Base-by-base conservation (phyloP, 345 rosid genomes). In the Carallia brachiata region DNA sequence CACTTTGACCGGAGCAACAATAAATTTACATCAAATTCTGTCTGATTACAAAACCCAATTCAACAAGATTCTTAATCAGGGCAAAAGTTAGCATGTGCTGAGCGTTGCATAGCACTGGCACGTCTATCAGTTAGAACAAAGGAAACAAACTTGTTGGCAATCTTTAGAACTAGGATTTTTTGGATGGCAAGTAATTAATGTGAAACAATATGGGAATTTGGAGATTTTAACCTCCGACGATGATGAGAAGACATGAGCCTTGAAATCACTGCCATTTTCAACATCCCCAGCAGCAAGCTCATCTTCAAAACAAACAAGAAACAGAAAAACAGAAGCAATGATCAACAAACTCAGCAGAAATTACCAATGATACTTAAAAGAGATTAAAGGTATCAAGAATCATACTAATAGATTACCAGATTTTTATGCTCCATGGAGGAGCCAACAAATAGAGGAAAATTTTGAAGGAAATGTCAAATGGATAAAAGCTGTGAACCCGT, bases 241-340 rank as follows among this genome's bases (percentile, higher is more conserved):
- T 39, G 92, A 85, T n/a, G 81, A 78, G 78, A 85, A 87, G 47
- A 87, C 86, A 23, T 75, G 88, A 77, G 77, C 87, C 73, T 83
- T 82, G 23, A 23, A 23, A 23, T 23, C 23, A 23, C 23, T 23
- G 72, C 56, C 80, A 61, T 52, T 67, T 52, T 73, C 84, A 75
- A 57, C 64, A 77, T 75, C 87, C 79, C 56, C 10, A 15, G 81
- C 62, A 66, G 75, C 75, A 40, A 56, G 52, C 30, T 70, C 72
- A 34, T 65, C 79, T 71, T 59, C 61, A 52, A 39, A 47, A 62
- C 69, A 77, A 70, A 57, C 36, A 57, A 16, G 6, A 34, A 57
- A 34, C 36, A 30, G 62, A 56, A 58, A 9, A 15, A 47, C 54
- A 36, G 31, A 75, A 73, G 47, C 23, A 31, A 74, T 32, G 65